phyloP scores from a whole-genome alignment of 2,329 filamentous ascomycete genomes.

The Zasmidium citrigriseum region DNA sequence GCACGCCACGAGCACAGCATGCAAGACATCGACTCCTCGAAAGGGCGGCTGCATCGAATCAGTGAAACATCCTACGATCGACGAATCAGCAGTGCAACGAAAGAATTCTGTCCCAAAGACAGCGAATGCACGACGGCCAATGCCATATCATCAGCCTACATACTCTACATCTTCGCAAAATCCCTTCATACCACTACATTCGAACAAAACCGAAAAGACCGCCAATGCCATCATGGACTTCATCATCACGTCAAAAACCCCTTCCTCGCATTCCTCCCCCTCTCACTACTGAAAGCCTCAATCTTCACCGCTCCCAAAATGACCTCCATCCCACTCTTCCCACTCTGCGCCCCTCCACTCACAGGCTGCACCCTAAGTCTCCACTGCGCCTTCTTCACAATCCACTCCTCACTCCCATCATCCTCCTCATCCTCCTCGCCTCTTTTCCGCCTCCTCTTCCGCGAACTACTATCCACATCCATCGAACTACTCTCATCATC shows the following conservation, averaged over 20 bases:
- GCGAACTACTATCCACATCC: not conserved
- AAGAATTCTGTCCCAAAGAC: too few relatives aligned
- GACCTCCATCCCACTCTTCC: constrained; percentile 29
- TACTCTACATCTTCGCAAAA: not conserved
- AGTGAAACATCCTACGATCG: too few relatives aligned
- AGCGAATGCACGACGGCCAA: too few relatives aligned
- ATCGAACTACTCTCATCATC: constrained; percentile 8
- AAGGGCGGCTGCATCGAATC: too few relatives aligned
- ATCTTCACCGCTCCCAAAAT: constrained; percentile 34
- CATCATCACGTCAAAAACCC: constrained; percentile 22
- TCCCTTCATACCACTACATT: not conserved
- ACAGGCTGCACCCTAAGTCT: constrained; percentile 28
- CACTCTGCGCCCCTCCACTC: constrained; percentile 15
- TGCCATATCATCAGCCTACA: too few relatives aligned
- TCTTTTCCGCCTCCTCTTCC: constrained; percentile 8
- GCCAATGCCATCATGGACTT: too few relatives aligned
- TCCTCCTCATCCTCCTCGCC: constrained; percentile 7
- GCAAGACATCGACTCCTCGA: too few relatives aligned
- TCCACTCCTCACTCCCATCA: constrained; percentile 24
- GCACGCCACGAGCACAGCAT: too few relatives aligned
- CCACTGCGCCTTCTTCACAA: constrained; percentile 32
- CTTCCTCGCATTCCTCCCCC: constrained; percentile 26
- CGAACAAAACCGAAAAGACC: not conserved
- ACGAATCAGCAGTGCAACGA: too few relatives aligned
- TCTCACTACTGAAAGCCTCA: constrained; percentile 30